These are phyloP conservation scores for Podaxis rugospora DNA, from an alignment of 768 basidiomycete species.

Conservation along the genomic window DNA sequence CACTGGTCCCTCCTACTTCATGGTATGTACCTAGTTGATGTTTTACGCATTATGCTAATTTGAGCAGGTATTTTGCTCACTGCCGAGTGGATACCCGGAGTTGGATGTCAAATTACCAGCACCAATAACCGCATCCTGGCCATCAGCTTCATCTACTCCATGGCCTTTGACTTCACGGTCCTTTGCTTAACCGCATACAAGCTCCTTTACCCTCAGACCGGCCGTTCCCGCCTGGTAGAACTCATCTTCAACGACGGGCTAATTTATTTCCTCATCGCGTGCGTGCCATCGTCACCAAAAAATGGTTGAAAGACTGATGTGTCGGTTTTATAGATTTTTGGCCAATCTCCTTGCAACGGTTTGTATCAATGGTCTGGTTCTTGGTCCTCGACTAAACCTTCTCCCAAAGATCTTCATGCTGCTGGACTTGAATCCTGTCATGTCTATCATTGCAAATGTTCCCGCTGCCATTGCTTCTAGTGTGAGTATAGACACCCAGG, in stretches of 20 bases:
- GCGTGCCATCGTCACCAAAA: conserved; percentile 21
- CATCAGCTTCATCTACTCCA: conserved; percentile 67
- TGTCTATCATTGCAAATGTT: conserved; percentile 72
- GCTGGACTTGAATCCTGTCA: conserved; percentile 63
- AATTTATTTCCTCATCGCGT: conserved; percentile 72
- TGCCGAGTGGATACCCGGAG: conserved; percentile 46
- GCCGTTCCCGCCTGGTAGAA: conserved; percentile 52
- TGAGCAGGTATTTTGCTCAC: conserved; percentile 51
- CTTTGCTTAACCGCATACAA: conserved; percentile 59
- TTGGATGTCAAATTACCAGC: conserved; percentile 52
- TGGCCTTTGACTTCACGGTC: conserved; percentile 67
- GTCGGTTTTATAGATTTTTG: conserved; percentile 44
- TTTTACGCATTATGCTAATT: not conserved
- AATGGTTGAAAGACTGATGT: not conserved
- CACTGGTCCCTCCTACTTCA: conserved; percentile 73
- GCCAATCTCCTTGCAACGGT: conserved; percentile 67
- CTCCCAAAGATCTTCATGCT: conserved; percentile 51
- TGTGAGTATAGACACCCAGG: conserved; percentile 29
- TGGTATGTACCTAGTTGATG: conserved; percentile 32
- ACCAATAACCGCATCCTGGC: conserved; percentile 60
- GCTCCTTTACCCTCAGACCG: conserved; percentile 39
- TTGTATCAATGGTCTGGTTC: conserved; percentile 15
- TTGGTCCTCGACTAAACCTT: not conserved
- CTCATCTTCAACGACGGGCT: conserved; percentile 72
- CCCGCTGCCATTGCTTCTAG: conserved; percentile 67